phyloP scores from a whole-genome alignment of 1,139 yeast genomes.

The Suhomyces yuchorum region DNA sequence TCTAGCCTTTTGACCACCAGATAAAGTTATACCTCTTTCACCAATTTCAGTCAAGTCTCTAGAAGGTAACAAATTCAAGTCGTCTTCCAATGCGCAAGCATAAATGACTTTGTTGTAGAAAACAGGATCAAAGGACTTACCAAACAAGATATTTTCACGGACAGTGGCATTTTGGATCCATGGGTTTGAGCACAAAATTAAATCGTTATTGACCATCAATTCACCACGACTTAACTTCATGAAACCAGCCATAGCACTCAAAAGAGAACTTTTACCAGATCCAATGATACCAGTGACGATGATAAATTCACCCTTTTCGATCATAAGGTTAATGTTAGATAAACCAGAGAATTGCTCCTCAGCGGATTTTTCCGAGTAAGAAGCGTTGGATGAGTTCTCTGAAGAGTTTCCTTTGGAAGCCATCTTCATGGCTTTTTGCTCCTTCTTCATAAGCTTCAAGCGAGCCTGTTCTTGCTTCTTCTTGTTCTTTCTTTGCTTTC shows the following conservation, averaged over 20 bases:
- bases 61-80: slow-evolving; percentile 35
- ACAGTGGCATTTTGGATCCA: slow-evolving; percentile 53
- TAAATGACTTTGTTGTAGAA: slow-evolving; percentile 32
- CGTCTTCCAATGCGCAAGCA: slow-evolving; percentile 47
- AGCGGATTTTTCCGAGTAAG: slow-evolving; percentile 13
- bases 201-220: slow-evolving; percentile 29
- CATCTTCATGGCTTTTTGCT: slow-evolving; percentile 19
- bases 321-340: slow-evolving; percentile 29
- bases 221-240: slow-evolving; percentile 38
- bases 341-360: slow-evolving; percentile 32
- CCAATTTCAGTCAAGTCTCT: slow-evolving; percentile 45
- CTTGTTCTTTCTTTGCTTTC: slow-evolving; percentile 18
- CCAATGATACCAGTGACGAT: slow-evolving; percentile 47
- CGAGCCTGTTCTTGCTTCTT: slow-evolving; percentile 18
- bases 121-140: slow-evolving; percentile 32
- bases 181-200: slow-evolving; percentile 38
- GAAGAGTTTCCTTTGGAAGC: slow-evolving; percentile 14
- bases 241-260: slow-evolving; percentile 41
- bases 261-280: slow-evolving; percentile 43
- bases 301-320: slow-evolving; percentile 36
- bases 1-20: slow-evolving; percentile 49
- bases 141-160: slow-evolving; percentile 44
- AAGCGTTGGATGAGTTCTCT: slow-evolving; percentile 19
- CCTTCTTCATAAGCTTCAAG: slow-evolving; percentile 19
- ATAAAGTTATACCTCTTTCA: slow-evolving; percentile 45